These are phyloP conservation scores for Pleurotus tuber-regium DNA, from an alignment of 768 basidiomycete species.

Conservation along the genomic window DNA sequence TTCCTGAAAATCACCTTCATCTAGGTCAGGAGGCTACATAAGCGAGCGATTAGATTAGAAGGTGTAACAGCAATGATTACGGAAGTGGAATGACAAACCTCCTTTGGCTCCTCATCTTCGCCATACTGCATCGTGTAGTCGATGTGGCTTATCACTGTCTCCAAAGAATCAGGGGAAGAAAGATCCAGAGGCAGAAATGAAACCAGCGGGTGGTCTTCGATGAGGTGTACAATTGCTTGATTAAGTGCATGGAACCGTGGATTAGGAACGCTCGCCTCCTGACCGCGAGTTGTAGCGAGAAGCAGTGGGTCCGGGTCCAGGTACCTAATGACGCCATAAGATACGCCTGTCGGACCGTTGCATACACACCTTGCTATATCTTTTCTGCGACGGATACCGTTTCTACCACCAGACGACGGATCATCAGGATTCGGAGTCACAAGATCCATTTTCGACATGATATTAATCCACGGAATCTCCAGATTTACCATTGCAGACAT, in stretches of 20 bases:
- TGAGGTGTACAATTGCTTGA: slow-evolving; percentile 95
- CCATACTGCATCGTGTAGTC: slow-evolving; percentile 99
- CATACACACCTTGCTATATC: slow-evolving; percentile 79
- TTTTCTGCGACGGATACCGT: slow-evolving; percentile 67
- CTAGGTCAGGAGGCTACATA: slow-evolving; percentile 83
- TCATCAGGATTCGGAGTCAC: slow-evolving; percentile 69
- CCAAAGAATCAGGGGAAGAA: slow-evolving; percentile 84
- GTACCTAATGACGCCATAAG: slow-evolving; percentile 50
- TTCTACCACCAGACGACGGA: slow-evolving; percentile 53
- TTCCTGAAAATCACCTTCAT: slow-evolving; percentile 87
- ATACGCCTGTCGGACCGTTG: background rate
- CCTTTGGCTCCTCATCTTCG: slow-evolving; percentile 96
- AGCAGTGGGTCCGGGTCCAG: slow-evolving; percentile 94
- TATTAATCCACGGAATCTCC: slow-evolving; percentile 94
- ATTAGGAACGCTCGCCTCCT: slow-evolving; percentile 53
- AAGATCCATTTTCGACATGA: slow-evolving; percentile 99
- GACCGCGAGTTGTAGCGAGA: slow-evolving; percentile 62
- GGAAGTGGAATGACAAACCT: slow-evolving; percentile 44
- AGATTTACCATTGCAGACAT: slow-evolving; percentile 99
- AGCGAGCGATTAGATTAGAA: slow-evolving; percentile 7
- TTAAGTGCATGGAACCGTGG: slow-evolving; percentile 92
- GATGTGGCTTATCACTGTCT: slow-evolving; percentile 89
- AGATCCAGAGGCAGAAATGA: slow-evolving; percentile 96
- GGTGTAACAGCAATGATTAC: background rate
- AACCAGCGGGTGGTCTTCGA: slow-evolving; percentile 97